Percentiles rank a stretch among this genome's conserved stretches.
Conservation (phyloP, 805 yeast species). For the Hanseniaspora lachancei region DNA sequence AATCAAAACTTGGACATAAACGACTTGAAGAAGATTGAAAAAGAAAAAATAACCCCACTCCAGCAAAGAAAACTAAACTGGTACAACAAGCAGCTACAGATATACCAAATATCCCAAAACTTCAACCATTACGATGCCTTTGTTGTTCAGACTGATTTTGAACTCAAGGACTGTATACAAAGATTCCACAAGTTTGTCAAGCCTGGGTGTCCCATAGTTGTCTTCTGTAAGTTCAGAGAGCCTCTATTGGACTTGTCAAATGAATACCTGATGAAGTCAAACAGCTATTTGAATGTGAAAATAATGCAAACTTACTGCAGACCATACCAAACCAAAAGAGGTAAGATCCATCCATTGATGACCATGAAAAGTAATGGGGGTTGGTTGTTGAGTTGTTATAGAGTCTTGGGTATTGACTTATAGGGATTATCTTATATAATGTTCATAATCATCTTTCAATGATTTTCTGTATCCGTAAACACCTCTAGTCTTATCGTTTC, state of each 20-base stretch:
- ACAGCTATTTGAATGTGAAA: conserved; percentile 67
- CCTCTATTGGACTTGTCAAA: conserved; percentile 53
- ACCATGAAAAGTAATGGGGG: conserved; percentile 91
- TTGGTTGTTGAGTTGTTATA: conserved; percentile 60
- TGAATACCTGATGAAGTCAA: conserved; percentile 51
- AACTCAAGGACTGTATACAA: conserved; percentile 52
- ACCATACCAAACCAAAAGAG: conserved; percentile 83
- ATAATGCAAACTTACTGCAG: conserved; percentile 72
- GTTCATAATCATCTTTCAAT: neutral
- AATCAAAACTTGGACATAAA: conserved; percentile 33
- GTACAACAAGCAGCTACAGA: conserved; percentile 26
- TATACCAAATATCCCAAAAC: conserved; percentile 37
- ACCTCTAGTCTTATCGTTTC: conserved; percentile 41
- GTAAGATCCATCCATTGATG: conserved; percentile 90
- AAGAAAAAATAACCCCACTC: conserved; percentile 50
- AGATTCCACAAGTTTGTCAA: conserved; percentile 49
- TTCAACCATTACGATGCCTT: conserved; percentile 58
- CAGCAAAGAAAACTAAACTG: conserved; percentile 45
- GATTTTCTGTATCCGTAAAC: conserved; percentile 46
- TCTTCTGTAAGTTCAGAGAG: conserved; percentile 75
- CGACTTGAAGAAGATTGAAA: conserved; percentile 41
- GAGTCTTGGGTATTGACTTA: conserved; percentile 48
- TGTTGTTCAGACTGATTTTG: conserved; percentile 58
- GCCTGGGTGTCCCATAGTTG: conserved; percentile 78
- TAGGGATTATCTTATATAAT: neutral